These are phyloP conservation scores for Aechmea fasciata DNA, from an alignment of 176 grass and related monocot species.

Conservation along the genomic window DNA sequence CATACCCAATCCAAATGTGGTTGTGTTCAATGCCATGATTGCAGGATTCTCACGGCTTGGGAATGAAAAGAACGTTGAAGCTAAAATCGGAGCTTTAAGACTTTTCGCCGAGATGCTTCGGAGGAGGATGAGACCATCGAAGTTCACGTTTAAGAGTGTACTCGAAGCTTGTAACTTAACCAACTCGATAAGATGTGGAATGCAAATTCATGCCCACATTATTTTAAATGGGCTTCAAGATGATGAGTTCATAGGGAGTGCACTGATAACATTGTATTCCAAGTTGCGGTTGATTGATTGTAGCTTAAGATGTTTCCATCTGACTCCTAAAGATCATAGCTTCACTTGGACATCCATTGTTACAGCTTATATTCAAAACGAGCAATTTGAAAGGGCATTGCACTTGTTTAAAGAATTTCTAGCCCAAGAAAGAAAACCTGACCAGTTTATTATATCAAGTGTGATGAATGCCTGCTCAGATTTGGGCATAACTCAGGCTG, in stretches of 20 bases:
- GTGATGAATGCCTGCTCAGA: conserved; percentile 41
- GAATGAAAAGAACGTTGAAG: conserved; percentile 38
- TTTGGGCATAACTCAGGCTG: conserved; percentile 35
- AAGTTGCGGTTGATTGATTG: conserved; percentile 29
- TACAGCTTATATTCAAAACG: conserved; percentile 33
- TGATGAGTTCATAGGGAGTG: conserved; percentile 47
- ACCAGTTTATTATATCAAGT: conserved; percentile 43
- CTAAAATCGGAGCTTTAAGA: conserved; percentile 35
- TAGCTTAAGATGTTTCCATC: conserved; percentile 52
- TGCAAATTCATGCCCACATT: conserved; percentile 60
- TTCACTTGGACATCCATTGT: conserved; percentile 70
- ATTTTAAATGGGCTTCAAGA: conserved; percentile 48
- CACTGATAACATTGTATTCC: conserved; percentile 56
- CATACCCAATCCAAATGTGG: conserved; percentile 46
- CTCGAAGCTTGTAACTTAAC: conserved; percentile 62
- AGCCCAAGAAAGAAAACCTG: conserved; percentile 20
- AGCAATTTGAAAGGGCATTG: conserved; percentile 42
- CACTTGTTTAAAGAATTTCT: conserved; percentile 48
- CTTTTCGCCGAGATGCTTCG: conserved; percentile 48
- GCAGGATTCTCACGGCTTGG: conserved; percentile 62
- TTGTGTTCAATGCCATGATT: conserved; percentile 79
- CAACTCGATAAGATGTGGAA: conserved; percentile 39
- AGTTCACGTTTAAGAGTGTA: conserved; percentile 59
- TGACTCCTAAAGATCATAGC: conserved; percentile 33
- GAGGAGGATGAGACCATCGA: conserved; percentile 50